phyloP scores from a whole-genome alignment of 352 stramenopile species.

The Pythium angustatum region DNA sequence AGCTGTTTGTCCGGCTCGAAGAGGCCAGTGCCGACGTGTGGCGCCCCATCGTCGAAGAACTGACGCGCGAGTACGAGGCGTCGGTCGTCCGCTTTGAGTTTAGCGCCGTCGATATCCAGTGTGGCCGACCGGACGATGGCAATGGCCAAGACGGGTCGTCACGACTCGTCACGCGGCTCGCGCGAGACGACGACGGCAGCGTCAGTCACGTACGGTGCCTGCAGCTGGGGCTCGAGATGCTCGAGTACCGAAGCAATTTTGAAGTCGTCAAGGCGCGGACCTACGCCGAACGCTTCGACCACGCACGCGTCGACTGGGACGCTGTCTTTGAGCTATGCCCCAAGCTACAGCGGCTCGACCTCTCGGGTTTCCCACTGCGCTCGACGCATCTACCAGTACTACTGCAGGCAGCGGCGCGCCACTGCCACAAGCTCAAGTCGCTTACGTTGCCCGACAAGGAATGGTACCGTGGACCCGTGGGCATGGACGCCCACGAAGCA shows the following conservation, averaged over 20 bases:
- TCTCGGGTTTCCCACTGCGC: conserved; percentile 25
- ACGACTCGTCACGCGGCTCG: background rate
- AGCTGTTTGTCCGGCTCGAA: background rate
- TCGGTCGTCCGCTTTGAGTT: conserved; percentile 2
- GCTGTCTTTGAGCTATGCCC: conserved; percentile 11
- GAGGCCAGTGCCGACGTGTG: background rate
- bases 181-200: background rate
- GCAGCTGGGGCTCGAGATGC: conserved; percentile 8
- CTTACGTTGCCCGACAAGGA: conserved; percentile 26
- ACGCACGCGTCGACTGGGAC: conserved; percentile 18
- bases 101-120: too few species aligned
- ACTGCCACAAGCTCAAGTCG: conserved; percentile 19
- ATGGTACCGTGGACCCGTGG: conserved; percentile 20
- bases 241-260: conserved; percentile 7
- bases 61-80: background rate
- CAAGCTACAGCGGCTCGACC: conserved; percentile 20
- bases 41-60: conserved; percentile 1
- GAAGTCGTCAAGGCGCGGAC: conserved; percentile 2
- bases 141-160: too few species aligned
- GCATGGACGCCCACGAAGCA: background rate
- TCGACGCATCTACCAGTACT: conserved; percentile 12
- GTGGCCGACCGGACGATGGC: too few species aligned
- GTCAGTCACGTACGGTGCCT: conserved; percentile 6
- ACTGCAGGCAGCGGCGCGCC: conserved; percentile 8
- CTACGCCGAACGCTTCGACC: conserved; percentile 8